These are phyloP conservation scores for Fusarium sp. DNA, from an alignment of 2,329 filamentous ascomycete genomes.

Conservation along the genomic window DNA sequence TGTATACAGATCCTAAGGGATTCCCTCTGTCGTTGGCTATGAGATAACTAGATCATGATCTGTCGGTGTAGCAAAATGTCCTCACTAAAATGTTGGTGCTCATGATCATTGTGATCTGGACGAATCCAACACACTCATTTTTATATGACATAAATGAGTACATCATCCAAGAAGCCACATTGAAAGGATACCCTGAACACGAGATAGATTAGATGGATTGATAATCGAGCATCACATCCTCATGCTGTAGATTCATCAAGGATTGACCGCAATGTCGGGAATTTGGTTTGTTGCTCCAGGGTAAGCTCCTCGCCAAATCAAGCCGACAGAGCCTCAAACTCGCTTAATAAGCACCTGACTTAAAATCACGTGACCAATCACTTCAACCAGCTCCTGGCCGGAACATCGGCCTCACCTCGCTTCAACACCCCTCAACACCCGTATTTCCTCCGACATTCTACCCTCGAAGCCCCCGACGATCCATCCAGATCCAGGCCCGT, in stretches of 20 bases:
- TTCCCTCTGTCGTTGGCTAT: neutral
- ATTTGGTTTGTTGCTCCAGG: conserved; percentile 2
- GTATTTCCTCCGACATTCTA: conserved; percentile 60
- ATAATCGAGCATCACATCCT: neutral
- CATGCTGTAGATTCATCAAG: neutral
- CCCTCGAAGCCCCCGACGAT: conserved; percentile 46
- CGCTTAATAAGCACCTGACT: neutral
- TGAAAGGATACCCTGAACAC: neutral
- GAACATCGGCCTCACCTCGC: conserved; percentile 54
- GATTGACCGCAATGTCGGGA: neutral
- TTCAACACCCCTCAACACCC: conserved; percentile 53
- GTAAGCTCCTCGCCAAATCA: neutral
- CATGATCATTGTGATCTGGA: neutral
- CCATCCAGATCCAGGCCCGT: conserved; percentile 34
- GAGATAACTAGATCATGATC: neutral
- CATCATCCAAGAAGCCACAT: neutral
- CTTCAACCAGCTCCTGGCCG: conserved; percentile 29
- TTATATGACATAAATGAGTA: neutral
- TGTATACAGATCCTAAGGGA: neutral
- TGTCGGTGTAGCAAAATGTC: neutral
- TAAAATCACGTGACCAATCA: conserved; percentile 20
- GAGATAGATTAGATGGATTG: neutral
- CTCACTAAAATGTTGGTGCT: neutral
- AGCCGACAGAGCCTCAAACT: neutral
- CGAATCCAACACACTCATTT: neutral